A percentile compares a stretch with the other conserved stretches of the same genome.
phyloP scores from a whole-genome alignment of 495 filamentous ascomycete species.

The Podospora pseudocomata region DNA sequence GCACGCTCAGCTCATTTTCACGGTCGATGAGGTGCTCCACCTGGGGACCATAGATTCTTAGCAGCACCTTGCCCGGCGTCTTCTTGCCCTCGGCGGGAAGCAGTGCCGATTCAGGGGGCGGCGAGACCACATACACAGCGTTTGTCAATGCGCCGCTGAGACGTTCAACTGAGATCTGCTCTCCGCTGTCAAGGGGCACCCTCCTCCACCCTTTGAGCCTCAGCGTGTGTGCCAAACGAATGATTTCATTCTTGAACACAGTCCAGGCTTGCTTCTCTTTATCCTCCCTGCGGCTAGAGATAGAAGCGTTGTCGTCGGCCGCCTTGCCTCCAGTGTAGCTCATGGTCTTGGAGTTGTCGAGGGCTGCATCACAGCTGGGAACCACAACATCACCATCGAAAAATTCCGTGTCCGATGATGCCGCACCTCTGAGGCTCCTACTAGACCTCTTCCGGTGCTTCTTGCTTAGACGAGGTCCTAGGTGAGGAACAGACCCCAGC shows the following conservation, averaged over 20 bases:
- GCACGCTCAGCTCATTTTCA: slow-evolving; percentile 81
- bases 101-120: slow-evolving; percentile 57
- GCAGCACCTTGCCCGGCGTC: slow-evolving; percentile 64
- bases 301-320: slow-evolving; percentile 44
- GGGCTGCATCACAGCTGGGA: slow-evolving; percentile 69
- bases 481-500: slow-evolving; percentile 35
- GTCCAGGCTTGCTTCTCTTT: slow-evolving; percentile 73
- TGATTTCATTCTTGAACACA: slow-evolving; percentile 83
- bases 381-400: slow-evolving; percentile 67
- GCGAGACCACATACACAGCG: slow-evolving; percentile 88
- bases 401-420: slow-evolving; percentile 78
- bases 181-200: slow-evolving; percentile 61
- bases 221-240: slow-evolving; percentile 84
- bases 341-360: slow-evolving; percentile 87
- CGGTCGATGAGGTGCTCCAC: slow-evolving; percentile 95
- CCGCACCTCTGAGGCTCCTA: slow-evolving; percentile 33
- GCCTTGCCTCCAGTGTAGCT: slow-evolving; percentile 63
- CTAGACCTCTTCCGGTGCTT: slow-evolving; percentile 36
- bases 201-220: slow-evolving; percentile 85
- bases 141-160: slow-evolving; percentile 95
- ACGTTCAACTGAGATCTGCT: slow-evolving; percentile 72
- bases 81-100: slow-evolving; percentile 36
- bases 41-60: slow-evolving; percentile 93
- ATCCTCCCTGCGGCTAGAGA: slow-evolving; percentile 41
- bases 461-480: slow-evolving; percentile 32